These are phyloP conservation scores for Tricladium varicosporioides DNA, from an alignment of 2,329 filamentous ascomycete genomes.

Conservation along the genomic window DNA sequence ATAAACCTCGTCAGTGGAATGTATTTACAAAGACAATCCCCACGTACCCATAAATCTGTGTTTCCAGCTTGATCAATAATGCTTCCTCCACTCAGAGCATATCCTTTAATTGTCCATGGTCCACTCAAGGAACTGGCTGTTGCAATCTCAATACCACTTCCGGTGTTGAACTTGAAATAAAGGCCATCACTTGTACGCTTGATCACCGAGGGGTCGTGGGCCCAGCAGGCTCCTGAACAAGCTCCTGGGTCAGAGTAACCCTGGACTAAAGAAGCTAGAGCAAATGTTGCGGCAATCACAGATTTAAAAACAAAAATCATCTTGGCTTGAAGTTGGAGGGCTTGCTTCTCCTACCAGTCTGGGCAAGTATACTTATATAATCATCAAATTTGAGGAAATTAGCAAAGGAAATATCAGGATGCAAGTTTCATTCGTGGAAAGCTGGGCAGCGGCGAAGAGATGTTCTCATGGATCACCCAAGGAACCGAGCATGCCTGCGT, in stretches of 20 bases:
- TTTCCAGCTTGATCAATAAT: constrained; percentile 37
- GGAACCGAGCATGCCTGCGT: neutral
- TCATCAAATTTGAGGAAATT: neutral
- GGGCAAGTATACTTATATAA: constrained; percentile 1
- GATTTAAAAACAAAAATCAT: constrained; percentile 4
- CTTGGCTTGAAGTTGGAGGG: neutral
- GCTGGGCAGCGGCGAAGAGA: neutral
- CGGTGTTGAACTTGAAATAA: constrained; percentile 44
- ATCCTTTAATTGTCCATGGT: constrained; percentile 41
- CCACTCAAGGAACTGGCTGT: constrained; percentile 38
- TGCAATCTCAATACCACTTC: constrained; percentile 39
- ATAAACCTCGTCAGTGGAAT: neutral
- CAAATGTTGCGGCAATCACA: neutral
- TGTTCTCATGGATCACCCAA: neutral
- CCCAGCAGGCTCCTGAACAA: constrained; percentile 40
- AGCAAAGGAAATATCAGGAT: neutral
- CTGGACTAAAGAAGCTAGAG: constrained; percentile 13
- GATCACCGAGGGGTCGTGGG: constrained; percentile 43
- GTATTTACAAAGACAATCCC: neutral
- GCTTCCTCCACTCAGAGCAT: constrained; percentile 37
- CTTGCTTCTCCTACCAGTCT: neutral
- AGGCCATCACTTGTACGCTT: constrained; percentile 39
- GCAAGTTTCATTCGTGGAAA: constrained; percentile 3
- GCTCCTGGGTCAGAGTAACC: constrained; percentile 36
- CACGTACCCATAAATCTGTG: constrained; percentile 40